Conservation (phyloP, 129 eudicot species). For the Tagetes patula region DNA sequence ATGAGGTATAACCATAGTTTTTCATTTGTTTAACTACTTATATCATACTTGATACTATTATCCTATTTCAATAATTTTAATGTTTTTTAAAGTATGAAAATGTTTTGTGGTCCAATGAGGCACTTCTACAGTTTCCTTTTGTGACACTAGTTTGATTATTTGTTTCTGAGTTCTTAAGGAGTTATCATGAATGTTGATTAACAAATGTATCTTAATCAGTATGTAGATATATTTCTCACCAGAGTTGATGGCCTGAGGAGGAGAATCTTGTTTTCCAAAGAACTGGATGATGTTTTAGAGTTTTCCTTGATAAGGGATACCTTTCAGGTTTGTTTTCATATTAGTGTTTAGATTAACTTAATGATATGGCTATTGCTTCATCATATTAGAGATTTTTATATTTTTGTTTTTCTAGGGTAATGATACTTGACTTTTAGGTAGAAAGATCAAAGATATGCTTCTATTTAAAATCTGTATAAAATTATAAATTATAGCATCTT, state of each 20-base stretch:
- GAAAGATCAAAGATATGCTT: conserved; percentile 1
- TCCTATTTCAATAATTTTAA: not conserved
- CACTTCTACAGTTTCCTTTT: conserved; percentile 1
- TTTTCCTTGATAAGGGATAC: conserved; percentile 60
- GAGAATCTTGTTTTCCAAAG: conserved; percentile 51
- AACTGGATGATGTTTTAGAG: conserved; percentile 47
- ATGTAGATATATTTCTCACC: conserved; percentile 77
- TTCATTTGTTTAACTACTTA: not conserved
- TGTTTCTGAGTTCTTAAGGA: not conserved
- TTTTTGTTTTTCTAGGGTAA: conserved; percentile 10
- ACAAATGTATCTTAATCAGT: conserved; percentile 52
- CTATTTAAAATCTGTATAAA: not conserved
- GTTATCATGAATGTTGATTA: conserved; percentile 18
- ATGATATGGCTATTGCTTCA: conserved; percentile 11
- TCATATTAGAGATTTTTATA: not conserved
- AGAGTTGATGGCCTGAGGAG: conserved; percentile 93
- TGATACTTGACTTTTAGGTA: conserved; percentile 9
- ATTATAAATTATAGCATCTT: conserved; percentile 6
- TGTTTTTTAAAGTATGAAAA: not conserved
- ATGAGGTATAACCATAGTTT: conserved; percentile 56
- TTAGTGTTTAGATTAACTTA: not conserved
- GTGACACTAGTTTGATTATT: not conserved
- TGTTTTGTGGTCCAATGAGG: not conserved
- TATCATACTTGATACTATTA: not conserved
- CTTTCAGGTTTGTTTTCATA: conserved; percentile 64